Conservation (phyloP, 2,329 filamentous ascomycete species). For the Sporothrix euskadiensis region DNA sequence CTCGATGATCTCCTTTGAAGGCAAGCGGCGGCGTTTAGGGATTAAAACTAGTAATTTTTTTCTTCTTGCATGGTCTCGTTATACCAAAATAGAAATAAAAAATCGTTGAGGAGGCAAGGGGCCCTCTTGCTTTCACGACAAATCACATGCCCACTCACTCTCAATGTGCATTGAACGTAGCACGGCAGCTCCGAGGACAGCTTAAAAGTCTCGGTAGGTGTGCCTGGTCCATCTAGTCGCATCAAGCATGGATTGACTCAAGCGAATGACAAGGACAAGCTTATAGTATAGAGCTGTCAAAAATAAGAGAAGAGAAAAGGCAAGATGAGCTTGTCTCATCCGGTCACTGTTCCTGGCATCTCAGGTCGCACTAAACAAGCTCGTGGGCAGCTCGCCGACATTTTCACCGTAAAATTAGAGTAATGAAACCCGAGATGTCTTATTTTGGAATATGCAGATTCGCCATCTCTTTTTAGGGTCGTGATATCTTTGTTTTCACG, state of each 20-base stretch:
- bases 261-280: background rate
- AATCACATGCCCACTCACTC: background rate
- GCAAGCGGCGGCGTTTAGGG: slow-evolving; percentile 16
- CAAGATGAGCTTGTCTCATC: background rate
- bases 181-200: background rate
- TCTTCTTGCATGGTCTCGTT: background rate
- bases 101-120: background rate
- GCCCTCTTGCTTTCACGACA: background rate
- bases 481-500: background rate
- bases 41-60: background rate
- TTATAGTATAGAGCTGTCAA: background rate
- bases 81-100: background rate
- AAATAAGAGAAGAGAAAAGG: background rate
- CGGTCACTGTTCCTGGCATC: background rate
- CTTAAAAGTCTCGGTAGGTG: background rate
- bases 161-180: background rate
- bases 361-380: background rate
- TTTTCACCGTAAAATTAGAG: background rate
- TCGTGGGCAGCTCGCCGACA: background rate
- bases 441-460: background rate
- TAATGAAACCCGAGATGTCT: slow-evolving; percentile 5
- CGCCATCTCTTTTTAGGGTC: background rate
- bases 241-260: background rate
- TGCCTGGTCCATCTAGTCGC: background rate
- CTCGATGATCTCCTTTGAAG: background rate